A percentile compares a stretch with the other conserved stretches of the same genome.
phyloP scores from a whole-genome alignment of 2,329 filamentous ascomycete genomes.

The Botrytis hyacinthi region DNA sequence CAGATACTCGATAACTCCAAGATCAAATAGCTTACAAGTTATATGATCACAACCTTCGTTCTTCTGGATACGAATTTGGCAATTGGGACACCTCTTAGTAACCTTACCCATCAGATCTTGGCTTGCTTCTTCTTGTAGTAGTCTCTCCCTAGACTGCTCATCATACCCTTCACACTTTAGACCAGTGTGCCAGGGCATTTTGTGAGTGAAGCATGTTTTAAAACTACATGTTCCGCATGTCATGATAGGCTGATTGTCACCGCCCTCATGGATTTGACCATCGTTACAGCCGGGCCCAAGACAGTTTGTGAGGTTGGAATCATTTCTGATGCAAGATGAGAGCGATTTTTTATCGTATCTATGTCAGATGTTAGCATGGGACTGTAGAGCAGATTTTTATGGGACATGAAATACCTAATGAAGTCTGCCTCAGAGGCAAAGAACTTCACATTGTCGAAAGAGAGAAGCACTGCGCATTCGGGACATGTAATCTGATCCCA shows the following conservation, averaged over 20 bases:
- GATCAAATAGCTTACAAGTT: slow-evolving; percentile 20
- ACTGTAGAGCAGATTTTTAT: no score
- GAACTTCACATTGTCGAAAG: slow-evolving; percentile 29
- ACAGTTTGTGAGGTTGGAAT: slow-evolving; percentile 53
- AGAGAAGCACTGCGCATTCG: slow-evolving; percentile 47
- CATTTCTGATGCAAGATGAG: neutral
- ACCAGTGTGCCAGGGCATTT: slow-evolving; percentile 44
- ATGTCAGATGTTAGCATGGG: neutral
- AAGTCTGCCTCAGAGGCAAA: slow-evolving; percentile 3
- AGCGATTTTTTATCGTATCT: neutral
- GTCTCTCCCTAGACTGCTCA: neutral
- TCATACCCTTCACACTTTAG: slow-evolving; percentile 41
- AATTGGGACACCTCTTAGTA: slow-evolving; percentile 24
- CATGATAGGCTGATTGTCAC: slow-evolving; percentile 43
- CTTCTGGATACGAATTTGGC: slow-evolving; percentile 20
- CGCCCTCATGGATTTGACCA: slow-evolving; percentile 51
- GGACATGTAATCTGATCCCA: slow-evolving; percentile 53
- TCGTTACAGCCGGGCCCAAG: slow-evolving; percentile 48
- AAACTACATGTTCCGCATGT: slow-evolving; percentile 43
- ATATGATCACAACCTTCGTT: slow-evolving; percentile 29
- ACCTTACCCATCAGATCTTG: neutral
- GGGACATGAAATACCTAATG: neutral
- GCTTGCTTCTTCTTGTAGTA: slow-evolving; percentile 24
- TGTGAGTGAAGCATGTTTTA: slow-evolving; percentile 46
- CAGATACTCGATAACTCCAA: no score